A percentile compares a stretch with the other conserved stretches of the same genome.
Evolutionary conservation across 768 basidiomycete species (phyloP).

Genomic region (Suillus placidus): DNA sequence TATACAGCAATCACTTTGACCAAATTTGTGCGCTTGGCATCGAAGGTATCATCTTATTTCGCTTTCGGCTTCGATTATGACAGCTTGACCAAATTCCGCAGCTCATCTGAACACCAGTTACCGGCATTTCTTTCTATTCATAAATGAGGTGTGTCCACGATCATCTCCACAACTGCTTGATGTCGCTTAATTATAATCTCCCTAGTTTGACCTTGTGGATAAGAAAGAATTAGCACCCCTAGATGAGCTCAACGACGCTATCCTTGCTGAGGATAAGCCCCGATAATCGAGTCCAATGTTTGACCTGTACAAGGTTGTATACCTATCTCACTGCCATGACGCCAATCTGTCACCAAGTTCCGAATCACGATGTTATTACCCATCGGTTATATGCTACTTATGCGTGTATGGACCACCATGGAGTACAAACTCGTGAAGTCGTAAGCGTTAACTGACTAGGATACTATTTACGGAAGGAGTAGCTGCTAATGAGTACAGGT

Average conservation of each 20-base stretch:
- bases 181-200: not conserved
- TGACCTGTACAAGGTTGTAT: not conserved
- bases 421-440: conserved; percentile 4
- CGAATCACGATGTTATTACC: not conserved
- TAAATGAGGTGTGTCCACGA: conserved; percentile 76
- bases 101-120: conserved; percentile 99
- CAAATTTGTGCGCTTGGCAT: conserved; percentile 98
- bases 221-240: conserved; percentile 95
- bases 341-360: not conserved
- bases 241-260: conserved; percentile 93
- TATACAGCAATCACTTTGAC: conserved; percentile 99
- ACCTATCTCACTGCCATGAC: not conserved
- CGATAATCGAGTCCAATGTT: conserved; percentile 19
- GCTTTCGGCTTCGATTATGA: not conserved
- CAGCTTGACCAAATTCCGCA: conserved; percentile 34
- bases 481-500: conserved; percentile 8
- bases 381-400: conserved; percentile 1
- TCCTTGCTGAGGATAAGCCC: conserved; percentile 60
- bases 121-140: conserved; percentile 95
- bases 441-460: not conserved
- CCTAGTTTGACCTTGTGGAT: conserved; percentile 90
- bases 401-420: conserved; percentile 2
- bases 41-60: conserved; percentile 63
- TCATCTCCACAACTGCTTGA: conserved; percentile 11
- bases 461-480: conserved; percentile 1